A percentile compares a stretch with the other conserved stretches of the same genome.
Evolutionary conservation across 2,329 filamentous ascomycete species (phyloP).

Genomic region (Penicillium hesseltinei): DNA sequence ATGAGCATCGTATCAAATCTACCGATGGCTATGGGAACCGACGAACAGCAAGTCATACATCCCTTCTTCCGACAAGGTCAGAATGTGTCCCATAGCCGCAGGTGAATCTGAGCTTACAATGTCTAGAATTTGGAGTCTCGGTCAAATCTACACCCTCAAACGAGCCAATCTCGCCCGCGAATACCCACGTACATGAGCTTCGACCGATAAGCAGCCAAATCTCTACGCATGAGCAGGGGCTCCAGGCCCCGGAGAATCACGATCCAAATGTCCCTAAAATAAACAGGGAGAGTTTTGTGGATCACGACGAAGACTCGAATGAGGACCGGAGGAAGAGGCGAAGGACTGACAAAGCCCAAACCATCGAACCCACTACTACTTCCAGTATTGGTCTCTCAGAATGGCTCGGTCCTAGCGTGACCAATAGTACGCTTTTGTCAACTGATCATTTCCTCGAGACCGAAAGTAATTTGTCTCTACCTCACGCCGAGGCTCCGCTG

Average conservation of each 20-base stretch:
- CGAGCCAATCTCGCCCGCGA: neutral
- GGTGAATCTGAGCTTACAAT: neutral
- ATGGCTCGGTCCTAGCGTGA: conserved; percentile 11
- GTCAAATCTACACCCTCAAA: conserved; percentile 5
- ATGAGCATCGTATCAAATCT: conserved; percentile 27
- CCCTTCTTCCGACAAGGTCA: conserved; percentile 45
- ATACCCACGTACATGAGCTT: neutral
- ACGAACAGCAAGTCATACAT: conserved; percentile 40
- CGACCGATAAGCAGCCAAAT: neutral
- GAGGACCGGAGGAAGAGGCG: conserved; percentile 36
- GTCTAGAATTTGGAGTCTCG: conserved; percentile 19
- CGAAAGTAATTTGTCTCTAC: neutral
- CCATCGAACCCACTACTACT: conserved; percentile 4
- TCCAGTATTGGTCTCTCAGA: conserved; percentile 14
- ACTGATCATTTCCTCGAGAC: neutral
- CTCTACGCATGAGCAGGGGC: neutral
- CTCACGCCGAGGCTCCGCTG: conserved; percentile 1
- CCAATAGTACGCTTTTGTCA: too few species aligned
- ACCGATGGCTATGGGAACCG: conserved; percentile 40
- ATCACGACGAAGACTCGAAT: conserved; percentile 34
- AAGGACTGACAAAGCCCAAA: conserved; percentile 27
- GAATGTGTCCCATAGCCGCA: neutral
- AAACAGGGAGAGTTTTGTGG: neutral
- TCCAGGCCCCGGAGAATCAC: neutral
- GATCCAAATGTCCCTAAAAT: neutral